These are phyloP conservation scores for Lodderomyces parapsilosis DNA, from an alignment of 1,139 yeast genomes.

Conservation along the genomic window DNA sequence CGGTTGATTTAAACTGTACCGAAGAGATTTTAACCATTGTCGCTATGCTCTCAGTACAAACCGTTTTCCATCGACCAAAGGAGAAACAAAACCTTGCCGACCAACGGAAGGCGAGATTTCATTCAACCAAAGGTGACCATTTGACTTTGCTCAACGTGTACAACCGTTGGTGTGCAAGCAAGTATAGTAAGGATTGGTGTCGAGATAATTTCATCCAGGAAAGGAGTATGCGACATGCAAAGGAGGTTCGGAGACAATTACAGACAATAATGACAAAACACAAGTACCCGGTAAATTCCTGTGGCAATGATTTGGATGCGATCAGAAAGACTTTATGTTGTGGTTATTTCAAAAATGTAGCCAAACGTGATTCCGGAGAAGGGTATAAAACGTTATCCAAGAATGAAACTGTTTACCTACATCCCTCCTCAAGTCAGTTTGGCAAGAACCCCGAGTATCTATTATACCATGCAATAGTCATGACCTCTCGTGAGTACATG, in stretches of 20 bases:
- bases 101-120: constrained; percentile 68
- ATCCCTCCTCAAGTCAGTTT: constrained; percentile 83
- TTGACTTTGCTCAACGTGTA: constrained; percentile 80
- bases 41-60: constrained; percentile 89
- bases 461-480: constrained; percentile 75
- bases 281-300: constrained; percentile 50
- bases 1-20: constrained; percentile 73
- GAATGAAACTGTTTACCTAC: constrained; percentile 76
- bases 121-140: constrained; percentile 84
- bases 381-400: constrained; percentile 77
- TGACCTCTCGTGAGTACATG: constrained; percentile 90
- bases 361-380: constrained; percentile 69
- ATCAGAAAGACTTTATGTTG: constrained; percentile 76
- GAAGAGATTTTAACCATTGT: constrained; percentile 83
- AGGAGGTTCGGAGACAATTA: constrained; percentile 76
- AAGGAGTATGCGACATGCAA: constrained; percentile 71
- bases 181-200: constrained; percentile 74
- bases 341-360: constrained; percentile 85
- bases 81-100: constrained; percentile 77
- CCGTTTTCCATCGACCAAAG: constrained; percentile 80
- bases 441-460: constrained; percentile 77
- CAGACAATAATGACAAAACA: constrained; percentile 59
- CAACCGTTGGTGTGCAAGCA: constrained; percentile 64
- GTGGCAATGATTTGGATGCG: constrained; percentile 62
- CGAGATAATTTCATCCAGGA: constrained; percentile 78